A percentile compares a stretch with the other conserved stretches of the same genome.
Conservation (phyloP, 2,329 filamentous ascomycete genomes). For the Aureobasidium sp. region DNA sequence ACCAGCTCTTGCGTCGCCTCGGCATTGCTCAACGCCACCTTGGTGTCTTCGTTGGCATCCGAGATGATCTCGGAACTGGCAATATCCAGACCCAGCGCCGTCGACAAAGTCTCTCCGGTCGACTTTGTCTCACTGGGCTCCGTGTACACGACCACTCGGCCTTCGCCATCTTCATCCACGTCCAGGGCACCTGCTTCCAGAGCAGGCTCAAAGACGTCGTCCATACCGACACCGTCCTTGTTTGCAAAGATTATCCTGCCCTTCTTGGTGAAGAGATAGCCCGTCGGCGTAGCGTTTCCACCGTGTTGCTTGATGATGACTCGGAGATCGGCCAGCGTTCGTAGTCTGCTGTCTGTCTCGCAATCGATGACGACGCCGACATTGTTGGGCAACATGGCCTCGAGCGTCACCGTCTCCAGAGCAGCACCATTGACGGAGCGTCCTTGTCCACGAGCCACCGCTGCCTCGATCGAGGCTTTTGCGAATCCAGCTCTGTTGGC, state of each 20-base stretch:
- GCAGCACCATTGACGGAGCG: constrained; percentile 65
- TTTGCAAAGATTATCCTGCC: constrained; percentile 66
- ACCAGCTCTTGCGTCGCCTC: constrained; percentile 51
- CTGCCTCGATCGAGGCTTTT: constrained; percentile 75
- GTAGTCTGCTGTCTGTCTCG: constrained; percentile 73
- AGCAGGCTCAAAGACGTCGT: constrained; percentile 71
- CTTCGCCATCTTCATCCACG: constrained; percentile 61
- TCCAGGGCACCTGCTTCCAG: constrained; percentile 80
- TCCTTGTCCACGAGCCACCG: constrained; percentile 84
- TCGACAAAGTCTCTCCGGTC: constrained; percentile 57
- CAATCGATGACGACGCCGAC: constrained; percentile 75
- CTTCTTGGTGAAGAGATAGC: constrained; percentile 77
- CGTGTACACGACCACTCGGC: constrained; percentile 63
- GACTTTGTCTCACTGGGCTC: constrained; percentile 58
- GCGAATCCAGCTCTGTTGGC: constrained; percentile 85
- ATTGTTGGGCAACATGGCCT: constrained; percentile 69
- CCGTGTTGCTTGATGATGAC: constrained; percentile 62
- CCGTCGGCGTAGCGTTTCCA: constrained; percentile 64
- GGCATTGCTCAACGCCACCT: constrained; percentile 54
- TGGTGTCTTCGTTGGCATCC: constrained; percentile 74
- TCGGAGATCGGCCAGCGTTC: constrained; percentile 67
- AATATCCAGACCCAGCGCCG: constrained; percentile 59
- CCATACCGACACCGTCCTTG: constrained; percentile 49
- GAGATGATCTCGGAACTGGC: constrained; percentile 76
- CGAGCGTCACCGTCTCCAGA: constrained; percentile 71